A percentile compares a stretch with the other conserved stretches of the same genome.
Conservation (phyloP, 768 basidiomycete genomes). For the Asterophora lycoperdoides region DNA sequence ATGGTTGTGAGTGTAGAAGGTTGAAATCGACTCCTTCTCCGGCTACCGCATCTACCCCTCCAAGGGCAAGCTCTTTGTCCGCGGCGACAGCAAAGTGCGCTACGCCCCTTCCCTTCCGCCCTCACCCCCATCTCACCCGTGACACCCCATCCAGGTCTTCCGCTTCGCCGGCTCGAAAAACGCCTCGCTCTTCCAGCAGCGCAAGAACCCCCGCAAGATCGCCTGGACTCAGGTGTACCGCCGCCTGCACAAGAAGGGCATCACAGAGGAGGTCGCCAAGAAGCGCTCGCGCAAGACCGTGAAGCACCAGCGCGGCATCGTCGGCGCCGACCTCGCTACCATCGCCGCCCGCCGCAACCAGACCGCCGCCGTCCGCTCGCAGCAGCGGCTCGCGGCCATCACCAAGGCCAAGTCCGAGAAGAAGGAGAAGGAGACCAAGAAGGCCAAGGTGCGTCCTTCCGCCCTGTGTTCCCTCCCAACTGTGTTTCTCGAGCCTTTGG, state of each 20-base stretch:
- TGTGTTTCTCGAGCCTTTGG: constrained; percentile 2
- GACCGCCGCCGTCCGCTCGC: constrained; percentile 76
- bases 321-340: constrained; percentile 89
- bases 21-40: constrained; percentile 98
- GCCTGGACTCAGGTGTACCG: constrained; percentile 94
- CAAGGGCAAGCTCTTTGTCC: constrained; percentile 94
- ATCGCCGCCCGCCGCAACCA: constrained; percentile 94
- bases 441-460: constrained; percentile 59
- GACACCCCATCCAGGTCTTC: constrained; percentile 62
- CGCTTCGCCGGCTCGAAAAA: constrained; percentile 92
- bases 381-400: constrained; percentile 82
- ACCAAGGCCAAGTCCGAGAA: constrained; percentile 94
- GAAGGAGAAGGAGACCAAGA: constrained; percentile 94
- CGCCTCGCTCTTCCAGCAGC: constrained; percentile 95
- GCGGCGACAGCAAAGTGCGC: constrained; percentile 90
- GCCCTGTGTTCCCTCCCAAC: background rate
- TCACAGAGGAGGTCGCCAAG: constrained; percentile 99
- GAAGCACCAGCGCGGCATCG: constrained; percentile 97
- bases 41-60: constrained; percentile 97
- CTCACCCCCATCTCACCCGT: background rate
- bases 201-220: constrained; percentile 99
- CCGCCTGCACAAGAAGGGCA: constrained; percentile 99
- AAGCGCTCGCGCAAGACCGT: constrained; percentile 95
- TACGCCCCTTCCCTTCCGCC: background rate
- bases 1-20: constrained; percentile 59